Evolutionary conservation across 202 grass and related monocot genomes (phyloP).

Genomic region (Zizania palustris): DNA sequence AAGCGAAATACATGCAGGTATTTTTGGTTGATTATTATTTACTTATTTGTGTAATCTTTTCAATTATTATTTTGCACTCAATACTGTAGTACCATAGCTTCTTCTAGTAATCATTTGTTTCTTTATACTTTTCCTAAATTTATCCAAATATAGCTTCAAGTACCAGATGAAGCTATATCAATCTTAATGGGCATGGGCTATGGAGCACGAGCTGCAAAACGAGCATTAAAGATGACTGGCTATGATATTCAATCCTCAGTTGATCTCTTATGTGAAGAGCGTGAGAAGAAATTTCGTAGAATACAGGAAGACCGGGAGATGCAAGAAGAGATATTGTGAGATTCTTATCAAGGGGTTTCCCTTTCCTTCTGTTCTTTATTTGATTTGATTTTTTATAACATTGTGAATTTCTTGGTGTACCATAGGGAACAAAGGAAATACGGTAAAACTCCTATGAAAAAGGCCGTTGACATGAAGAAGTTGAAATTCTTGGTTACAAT

Average conservation of each 20-base stretch:
- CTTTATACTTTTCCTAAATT: slow-evolving; percentile 27
- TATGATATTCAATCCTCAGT: slow-evolving; percentile 88
- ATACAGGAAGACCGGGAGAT: slow-evolving; percentile 59
- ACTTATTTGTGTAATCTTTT: background rate
- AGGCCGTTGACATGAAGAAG: slow-evolving; percentile 79
- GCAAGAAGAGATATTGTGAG: slow-evolving; percentile 71
- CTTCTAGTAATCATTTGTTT: slow-evolving; percentile 11
- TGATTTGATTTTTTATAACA: slow-evolving; percentile 9
- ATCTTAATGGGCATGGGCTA: slow-evolving; percentile 90
- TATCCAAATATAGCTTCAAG: slow-evolving; percentile 73
- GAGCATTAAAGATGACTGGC: slow-evolving; percentile 85
- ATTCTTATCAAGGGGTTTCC: slow-evolving; percentile 29
- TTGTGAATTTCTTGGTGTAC: slow-evolving; percentile 27
- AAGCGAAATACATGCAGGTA: slow-evolving; percentile 90
- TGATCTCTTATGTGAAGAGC: slow-evolving; percentile 81
- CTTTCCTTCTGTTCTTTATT: slow-evolving; percentile 25
- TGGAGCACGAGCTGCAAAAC: slow-evolving; percentile 67
- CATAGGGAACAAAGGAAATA: slow-evolving; percentile 77
- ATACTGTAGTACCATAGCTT: slow-evolving; percentile 2
- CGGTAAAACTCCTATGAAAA: slow-evolving; percentile 79
- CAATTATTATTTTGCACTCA: background rate
- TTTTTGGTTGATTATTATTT: background rate
- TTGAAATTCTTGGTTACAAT: slow-evolving; percentile 71
- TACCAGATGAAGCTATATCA: slow-evolving; percentile 90
- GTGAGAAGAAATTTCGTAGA: slow-evolving; percentile 65